Evolutionary conservation across 139 green algal species (phyloP).

Genomic region (Parachlorella kessleri): DNA sequence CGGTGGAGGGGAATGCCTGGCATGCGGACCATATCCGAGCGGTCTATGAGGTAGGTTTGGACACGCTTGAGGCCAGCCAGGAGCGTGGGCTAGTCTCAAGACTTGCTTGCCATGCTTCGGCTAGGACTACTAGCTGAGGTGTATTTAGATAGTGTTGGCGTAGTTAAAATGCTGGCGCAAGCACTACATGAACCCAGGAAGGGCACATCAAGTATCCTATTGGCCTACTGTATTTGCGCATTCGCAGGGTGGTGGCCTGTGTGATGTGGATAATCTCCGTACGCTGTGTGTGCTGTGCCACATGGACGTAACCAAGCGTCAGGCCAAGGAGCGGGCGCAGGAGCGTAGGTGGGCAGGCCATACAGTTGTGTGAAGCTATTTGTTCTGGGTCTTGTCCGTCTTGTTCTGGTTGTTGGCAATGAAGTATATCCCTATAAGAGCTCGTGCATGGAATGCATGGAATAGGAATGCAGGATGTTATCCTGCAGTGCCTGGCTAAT

Average conservation of each 20-base stretch:
- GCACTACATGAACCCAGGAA: not conserved
- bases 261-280: constrained; percentile 87
- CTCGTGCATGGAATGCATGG: no score
- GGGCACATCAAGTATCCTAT: not conserved
- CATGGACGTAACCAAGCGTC: constrained; percentile 56
- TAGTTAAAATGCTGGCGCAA: not conserved
- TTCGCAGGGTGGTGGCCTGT: constrained; percentile 79
- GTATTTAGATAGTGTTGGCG: not conserved
- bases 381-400: no score
- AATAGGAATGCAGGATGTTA: no score
- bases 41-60: constrained; percentile 64
- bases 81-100: no score
- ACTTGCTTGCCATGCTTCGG: no score
- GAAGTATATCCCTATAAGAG: no score
- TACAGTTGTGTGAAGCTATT: not conserved
- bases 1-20: constrained; percentile 82
- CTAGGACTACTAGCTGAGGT: no score
- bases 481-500: no score
- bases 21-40: constrained; percentile 88
- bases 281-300: constrained; percentile 92
- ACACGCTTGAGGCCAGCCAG: no score
- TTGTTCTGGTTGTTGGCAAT: no score
- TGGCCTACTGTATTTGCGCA: not conserved
- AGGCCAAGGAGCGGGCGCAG: constrained; percentile 49
- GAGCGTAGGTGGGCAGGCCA: not conserved